phyloP scores from a whole-genome alignment of 2,329 filamentous ascomycete species.

The Intubia oerlemansii region DNA sequence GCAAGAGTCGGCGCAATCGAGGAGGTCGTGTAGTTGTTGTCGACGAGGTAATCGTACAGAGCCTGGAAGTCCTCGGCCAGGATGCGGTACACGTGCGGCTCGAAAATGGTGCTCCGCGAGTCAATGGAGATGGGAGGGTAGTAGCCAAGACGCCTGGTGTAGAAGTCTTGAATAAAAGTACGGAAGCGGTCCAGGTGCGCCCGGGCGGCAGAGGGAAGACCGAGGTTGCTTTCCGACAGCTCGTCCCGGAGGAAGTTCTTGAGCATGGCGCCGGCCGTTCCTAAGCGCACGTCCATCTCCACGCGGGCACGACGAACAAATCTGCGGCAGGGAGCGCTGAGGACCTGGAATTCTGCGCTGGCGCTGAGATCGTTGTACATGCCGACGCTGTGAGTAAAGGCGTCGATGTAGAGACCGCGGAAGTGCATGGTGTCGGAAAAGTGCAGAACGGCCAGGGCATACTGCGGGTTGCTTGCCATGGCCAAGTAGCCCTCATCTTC shows the following conservation, averaged over 20 bases:
- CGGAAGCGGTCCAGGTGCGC: constrained; percentile 55
- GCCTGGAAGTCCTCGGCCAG: constrained; percentile 52
- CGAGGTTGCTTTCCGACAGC: constrained; percentile 42
- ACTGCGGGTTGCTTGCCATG: constrained; percentile 41
- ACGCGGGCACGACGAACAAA: constrained; percentile 39
- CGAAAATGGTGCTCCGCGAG: constrained; percentile 24
- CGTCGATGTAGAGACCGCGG: constrained; percentile 45
- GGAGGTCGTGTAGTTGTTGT: constrained; percentile 29
- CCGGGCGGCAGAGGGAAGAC: constrained; percentile 35
- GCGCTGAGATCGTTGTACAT: constrained; percentile 42
- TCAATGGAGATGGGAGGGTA: constrained; percentile 40
- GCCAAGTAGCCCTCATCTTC: constrained; percentile 49
- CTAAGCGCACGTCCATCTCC: constrained; percentile 44
- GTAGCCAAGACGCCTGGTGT: constrained; percentile 44
- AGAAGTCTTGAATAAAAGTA: constrained; percentile 44
- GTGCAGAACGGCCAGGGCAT: constrained; percentile 45
- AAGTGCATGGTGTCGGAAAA: constrained; percentile 46
- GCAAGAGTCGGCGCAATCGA: constrained; percentile 29
- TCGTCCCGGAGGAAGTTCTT: constrained; percentile 51
- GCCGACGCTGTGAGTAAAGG: constrained; percentile 59
- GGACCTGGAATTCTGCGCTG: constrained; percentile 36
- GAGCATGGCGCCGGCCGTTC: constrained; percentile 34
- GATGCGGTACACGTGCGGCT: constrained; percentile 31
- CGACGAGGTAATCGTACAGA: constrained; percentile 50
- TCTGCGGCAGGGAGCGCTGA: constrained; percentile 34